Evolutionary conservation across 345 rosid genomes (phyloP).

Genomic region (Camelina hispida): DNA sequence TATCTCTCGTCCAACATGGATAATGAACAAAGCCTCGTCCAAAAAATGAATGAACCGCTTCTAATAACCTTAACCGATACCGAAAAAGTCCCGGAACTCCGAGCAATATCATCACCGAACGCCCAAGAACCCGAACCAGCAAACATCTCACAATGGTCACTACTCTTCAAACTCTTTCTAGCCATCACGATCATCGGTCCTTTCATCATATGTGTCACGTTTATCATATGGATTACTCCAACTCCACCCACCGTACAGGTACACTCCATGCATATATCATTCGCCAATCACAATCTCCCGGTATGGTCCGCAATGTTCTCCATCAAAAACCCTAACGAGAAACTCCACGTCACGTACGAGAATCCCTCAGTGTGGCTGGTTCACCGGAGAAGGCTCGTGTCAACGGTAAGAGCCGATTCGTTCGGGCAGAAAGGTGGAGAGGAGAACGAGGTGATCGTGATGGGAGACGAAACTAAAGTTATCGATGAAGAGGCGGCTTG

Average conservation of each 20-base stretch:
- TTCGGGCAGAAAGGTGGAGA: conserved; percentile 18
- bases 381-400: conserved; percentile 20
- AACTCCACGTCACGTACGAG: conserved; percentile 28
- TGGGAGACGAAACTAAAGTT: conserved; percentile 27
- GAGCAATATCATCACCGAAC: not conserved
- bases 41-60: conserved; percentile 22
- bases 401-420: not conserved
- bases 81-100: not conserved
- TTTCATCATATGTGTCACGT: not conserved
- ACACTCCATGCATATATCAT: conserved; percentile 27
- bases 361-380: conserved; percentile 17
- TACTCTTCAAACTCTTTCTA: not conserved
- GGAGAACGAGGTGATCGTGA: conserved; percentile 23
- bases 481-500: conserved; percentile 20
- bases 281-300: conserved; percentile 1
- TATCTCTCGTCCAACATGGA: not conserved
- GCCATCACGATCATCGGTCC: not conserved
- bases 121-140: conserved; percentile 15
- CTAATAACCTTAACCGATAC: not conserved
- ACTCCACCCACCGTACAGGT: conserved; percentile 30
- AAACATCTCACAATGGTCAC: conserved; percentile 24
- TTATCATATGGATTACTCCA: conserved; percentile 35
- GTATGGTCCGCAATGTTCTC: conserved; percentile 34
- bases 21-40: not conserved
- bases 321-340: conserved; percentile 35